phyloP scores from a whole-genome alignment of 352 stramenopile genomes.

The Globisporangium abappressorium region DNA sequence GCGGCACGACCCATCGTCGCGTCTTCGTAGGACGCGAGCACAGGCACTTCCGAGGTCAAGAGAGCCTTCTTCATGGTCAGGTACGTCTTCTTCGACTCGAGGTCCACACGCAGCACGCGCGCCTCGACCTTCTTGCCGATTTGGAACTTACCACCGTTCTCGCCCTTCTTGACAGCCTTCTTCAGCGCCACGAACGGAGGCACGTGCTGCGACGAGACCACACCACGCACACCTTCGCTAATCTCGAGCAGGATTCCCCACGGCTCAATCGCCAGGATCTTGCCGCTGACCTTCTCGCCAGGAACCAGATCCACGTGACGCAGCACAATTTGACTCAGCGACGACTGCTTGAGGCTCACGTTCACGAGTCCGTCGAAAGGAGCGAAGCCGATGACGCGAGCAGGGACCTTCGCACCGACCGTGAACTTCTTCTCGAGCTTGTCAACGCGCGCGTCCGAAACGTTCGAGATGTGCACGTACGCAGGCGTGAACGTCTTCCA shows the following conservation, averaged over 20 bases:
- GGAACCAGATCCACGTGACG: constrained; percentile 77
- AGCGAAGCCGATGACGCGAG: constrained; percentile 82
- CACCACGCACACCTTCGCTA: constrained; percentile 77
- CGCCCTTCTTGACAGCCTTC: constrained; percentile 55
- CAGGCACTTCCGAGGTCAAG: constrained; percentile 67
- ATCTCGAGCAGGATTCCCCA: constrained; percentile 87
- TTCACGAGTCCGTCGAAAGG: constrained; percentile 84
- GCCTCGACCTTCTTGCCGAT: constrained; percentile 71
- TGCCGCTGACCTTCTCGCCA: constrained; percentile 71
- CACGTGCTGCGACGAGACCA: constrained; percentile 76
- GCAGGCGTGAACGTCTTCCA: constrained; percentile 80
- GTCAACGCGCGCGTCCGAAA: constrained; percentile 72
- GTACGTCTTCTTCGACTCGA: constrained; percentile 91
- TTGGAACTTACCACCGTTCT: constrained; percentile 72
- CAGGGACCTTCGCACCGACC: constrained; percentile 55
- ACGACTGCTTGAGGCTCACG: constrained; percentile 78
- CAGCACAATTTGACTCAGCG: constrained; percentile 71
- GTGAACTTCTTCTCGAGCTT: constrained; percentile 88
- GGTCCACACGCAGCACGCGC: constrained; percentile 80
- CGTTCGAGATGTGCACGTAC: constrained; percentile 90
- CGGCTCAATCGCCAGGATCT: constrained; percentile 76
- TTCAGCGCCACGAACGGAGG: constrained; percentile 67
- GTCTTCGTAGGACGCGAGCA: constrained; percentile 75
- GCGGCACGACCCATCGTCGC: constrained; percentile 69
- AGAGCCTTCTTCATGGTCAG: constrained; percentile 90